Conservation (phyloP, 1,284 basidiomycete species). For the Microbotryum saponariae region DNA sequence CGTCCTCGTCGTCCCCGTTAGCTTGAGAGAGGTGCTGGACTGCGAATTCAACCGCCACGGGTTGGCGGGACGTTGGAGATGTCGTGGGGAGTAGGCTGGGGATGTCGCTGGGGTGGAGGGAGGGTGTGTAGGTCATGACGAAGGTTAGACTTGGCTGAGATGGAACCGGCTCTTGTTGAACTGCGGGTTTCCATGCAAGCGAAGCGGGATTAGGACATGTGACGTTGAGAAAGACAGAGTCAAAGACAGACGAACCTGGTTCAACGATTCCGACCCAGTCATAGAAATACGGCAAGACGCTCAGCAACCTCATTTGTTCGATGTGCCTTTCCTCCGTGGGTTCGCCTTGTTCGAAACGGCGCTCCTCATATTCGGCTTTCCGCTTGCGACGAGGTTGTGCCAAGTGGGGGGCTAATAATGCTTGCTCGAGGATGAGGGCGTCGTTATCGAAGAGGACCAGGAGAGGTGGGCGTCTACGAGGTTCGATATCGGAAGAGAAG, state of each 20-base stretch:
- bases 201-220: too few relatives aligned
- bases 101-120: too few relatives aligned
- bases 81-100: too few relatives aligned
- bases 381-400: neutral
- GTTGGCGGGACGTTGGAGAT: too few relatives aligned
- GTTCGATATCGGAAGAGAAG: neutral
- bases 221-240: too few relatives aligned
- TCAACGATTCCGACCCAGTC: slow-evolving; percentile 6
- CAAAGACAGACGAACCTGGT: neutral
- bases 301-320: neutral
- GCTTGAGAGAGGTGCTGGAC: too few relatives aligned
- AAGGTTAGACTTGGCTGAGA: too few relatives aligned
- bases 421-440: neutral
- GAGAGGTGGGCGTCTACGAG: neutral
- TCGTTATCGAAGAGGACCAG: slow-evolving; percentile 7
- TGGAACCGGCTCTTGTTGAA: too few relatives aligned
- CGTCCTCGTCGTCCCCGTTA: too few relatives aligned
- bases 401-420: slow-evolving; percentile 9
- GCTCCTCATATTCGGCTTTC: neutral
- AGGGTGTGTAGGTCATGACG: too few relatives aligned
- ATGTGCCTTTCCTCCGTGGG: neutral
- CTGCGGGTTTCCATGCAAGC: too few relatives aligned
- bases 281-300: slow-evolving; percentile 12
- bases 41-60: too few relatives aligned
- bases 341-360: neutral